Percentiles rank a stretch among this genome's conserved stretches.
These are phyloP conservation scores for Zymoseptoria passerinii DNA, from an alignment of 2,329 filamentous ascomycete genomes.

Conservation along the genomic window DNA sequence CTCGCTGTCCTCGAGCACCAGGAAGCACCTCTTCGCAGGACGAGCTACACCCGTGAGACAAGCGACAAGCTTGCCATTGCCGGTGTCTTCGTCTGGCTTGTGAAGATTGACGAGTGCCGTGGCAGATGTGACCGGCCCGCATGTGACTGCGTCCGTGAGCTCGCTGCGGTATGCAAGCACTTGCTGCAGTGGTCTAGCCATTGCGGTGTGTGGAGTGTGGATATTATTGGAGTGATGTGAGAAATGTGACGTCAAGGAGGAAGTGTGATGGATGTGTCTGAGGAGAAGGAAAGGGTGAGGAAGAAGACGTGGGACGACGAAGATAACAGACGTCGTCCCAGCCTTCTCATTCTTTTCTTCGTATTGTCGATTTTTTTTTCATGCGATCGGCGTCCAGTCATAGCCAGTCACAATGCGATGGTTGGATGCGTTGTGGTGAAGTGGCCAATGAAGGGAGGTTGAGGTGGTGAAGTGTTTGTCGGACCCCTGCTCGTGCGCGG, in stretches of 20 bases:
- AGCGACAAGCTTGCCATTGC: neutral
- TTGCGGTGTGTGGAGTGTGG: neutral
- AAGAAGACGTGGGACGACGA: neutral
- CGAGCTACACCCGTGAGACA: conserved; percentile 3
- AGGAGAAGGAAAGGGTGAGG: neutral
- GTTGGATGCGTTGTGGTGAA: neutral
- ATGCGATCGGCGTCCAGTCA: neutral
- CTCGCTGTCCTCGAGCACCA: conserved; percentile 1
- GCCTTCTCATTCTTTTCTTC: neutral
- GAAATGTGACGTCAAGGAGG: neutral
- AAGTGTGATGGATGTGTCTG: neutral
- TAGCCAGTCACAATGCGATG: neutral
- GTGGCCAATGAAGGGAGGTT: neutral
- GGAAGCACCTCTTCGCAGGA: conserved; percentile 3
- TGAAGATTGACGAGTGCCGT: conserved; percentile 10
- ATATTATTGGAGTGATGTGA: neutral
- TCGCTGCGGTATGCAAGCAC: conserved; percentile 5
- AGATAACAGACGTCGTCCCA: neutral
- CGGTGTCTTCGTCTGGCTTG: neutral
- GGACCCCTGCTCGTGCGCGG: neutral
- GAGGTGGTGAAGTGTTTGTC: neutral
- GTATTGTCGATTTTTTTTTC: neutral
- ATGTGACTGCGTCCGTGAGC: conserved; percentile 9
- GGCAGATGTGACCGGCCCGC: conserved; percentile 1
- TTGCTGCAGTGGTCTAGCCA: conserved; percentile 4